Base-by-base conservation (phyloP, 2,329 filamentous ascomycete species). In the Clonostachys sp. region DNA sequence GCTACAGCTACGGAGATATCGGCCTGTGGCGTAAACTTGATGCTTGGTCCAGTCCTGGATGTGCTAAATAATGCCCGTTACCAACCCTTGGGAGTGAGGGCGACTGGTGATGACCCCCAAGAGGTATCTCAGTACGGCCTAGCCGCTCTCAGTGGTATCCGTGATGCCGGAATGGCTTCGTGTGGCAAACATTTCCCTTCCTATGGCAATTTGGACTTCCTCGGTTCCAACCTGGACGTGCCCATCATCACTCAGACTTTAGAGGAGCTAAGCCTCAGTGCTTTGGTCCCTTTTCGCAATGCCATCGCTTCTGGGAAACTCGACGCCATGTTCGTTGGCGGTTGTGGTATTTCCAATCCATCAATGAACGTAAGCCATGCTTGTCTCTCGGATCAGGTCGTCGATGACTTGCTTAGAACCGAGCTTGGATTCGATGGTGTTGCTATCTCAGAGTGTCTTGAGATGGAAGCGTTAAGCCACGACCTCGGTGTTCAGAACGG, bases 401-500 rank as follows among this genome's bases (percentile, higher is more conserved):
- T 97, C 4, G 89, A 96, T 59, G 90, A 94, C 49, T 71, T 96
- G 18, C 73, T 97, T 5, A 81, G 92, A n/a, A 86, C 87, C 50
- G 91, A 96, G 54, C 78, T 97, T 20, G 87, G 87, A 3, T 97
- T 97, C 57, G 81, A 89, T 44, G 92, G 92, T 2, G 91, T 97
- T 3, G 91, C 94, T 20, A 90, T 97, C 44, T 96, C 91, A 0
- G 92, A 97, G 61, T 97, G 92, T 55, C 71, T 97, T 8, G 92
- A 96, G 63, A 97, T 97, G 92, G 91, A 96, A 60, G 91, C 91
- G 0, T 78, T 97, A 9, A 94, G 90, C 53, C 89, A 95, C 61
- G 95, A 96, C 57, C 94, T 97, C 44, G 92, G 92, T n/a, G 91
- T 99, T 16, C 91, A 92, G 55, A 92, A 94, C 39, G 94, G 94